Base-by-base conservation (phyloP, 169 alveolate species). In the Cryptosporidium baileyi region DNA sequence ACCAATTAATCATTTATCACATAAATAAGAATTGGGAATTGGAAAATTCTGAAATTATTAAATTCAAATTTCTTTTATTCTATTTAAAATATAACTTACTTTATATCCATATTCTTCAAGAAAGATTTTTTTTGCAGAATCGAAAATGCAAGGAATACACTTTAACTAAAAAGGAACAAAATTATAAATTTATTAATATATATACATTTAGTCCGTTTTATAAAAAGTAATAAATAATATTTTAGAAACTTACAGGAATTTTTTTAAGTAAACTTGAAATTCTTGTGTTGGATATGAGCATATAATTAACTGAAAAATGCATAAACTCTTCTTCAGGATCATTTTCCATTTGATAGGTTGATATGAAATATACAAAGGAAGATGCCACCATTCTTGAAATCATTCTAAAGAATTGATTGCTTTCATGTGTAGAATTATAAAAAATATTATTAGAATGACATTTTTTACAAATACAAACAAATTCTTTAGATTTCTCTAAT, bases 21-120 rank as follows among this genome's bases (percentile, higher is more conserved):
- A 67, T 32, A 52, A 67, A 49, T 67, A 67, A 28, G 28, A 52
- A 34, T 63, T 32, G 3, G 82, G 82, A n/a, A 67, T 49, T 49
- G 19, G 26, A 26, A 67, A 67, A 2, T 67, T 51, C 82, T 67
- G 22, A 49, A 32, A 3, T 47, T 36, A 34, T 49, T 13, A 36
- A 15, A 19, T 32, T 36, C 9, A 74, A 38, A 0, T 22, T 22
- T 54, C 49, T 1, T 3, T 47, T 45, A 9, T 8, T 6, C 9
- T 43, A 60, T 34, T 19, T 32, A n/a, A 13, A 11, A 8, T 9
- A 52, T 11, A 34, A 11, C 85, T 34, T 54, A 74, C 85, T 61
- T 74, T 51, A 17, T 38, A 74, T 9, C 54, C 60, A 54, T 40
- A 74, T 34, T 74, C 85, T 26, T 74, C 34, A 13, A 57, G 24